Conservation (phyloP, 2,329 filamentous ascomycete genomes). For the Huntiella abstrusa region DNA sequence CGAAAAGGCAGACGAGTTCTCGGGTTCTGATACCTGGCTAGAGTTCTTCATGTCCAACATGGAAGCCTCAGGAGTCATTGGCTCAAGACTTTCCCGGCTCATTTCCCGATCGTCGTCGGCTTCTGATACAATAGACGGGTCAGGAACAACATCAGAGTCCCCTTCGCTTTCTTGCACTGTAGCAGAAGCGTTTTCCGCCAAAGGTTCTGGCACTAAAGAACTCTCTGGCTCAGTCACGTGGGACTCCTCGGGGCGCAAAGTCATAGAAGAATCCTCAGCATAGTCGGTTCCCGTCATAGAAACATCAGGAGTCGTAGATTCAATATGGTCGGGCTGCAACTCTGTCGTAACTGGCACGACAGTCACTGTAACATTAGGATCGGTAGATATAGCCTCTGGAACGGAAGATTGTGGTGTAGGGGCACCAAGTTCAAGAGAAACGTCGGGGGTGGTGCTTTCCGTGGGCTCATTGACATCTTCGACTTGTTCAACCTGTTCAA, state of each 20-base stretch:
- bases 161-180: not conserved
- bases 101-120: conserved; percentile 10
- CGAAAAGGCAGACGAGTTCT: conserved; percentile 11
- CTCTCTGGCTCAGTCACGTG: not conserved
- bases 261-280: conserved; percentile 3
- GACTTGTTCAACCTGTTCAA: not conserved
- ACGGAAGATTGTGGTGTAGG: not conserved
- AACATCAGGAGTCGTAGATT: not conserved
- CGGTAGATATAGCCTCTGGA: not conserved
- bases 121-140: conserved; percentile 11
- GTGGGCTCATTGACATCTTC: not conserved
- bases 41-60: conserved; percentile 10
- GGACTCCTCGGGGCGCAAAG: not conserved
- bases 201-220: not conserved
- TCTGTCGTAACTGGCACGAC: not conserved
- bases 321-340: not conserved
- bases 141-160: conserved; percentile 9
- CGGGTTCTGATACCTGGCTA: conserved; percentile 10
- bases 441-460: not conserved
- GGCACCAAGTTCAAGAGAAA: not conserved
- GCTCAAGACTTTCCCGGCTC: conserved; percentile 8
- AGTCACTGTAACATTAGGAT: not conserved
- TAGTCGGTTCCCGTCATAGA: conserved; percentile 5
- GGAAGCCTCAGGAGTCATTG: conserved; percentile 6
- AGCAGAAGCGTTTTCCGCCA: not conserved